Evolutionary conservation across 2,329 filamentous ascomycete species (phyloP).

Genomic region (Apiospora hydei): DNA sequence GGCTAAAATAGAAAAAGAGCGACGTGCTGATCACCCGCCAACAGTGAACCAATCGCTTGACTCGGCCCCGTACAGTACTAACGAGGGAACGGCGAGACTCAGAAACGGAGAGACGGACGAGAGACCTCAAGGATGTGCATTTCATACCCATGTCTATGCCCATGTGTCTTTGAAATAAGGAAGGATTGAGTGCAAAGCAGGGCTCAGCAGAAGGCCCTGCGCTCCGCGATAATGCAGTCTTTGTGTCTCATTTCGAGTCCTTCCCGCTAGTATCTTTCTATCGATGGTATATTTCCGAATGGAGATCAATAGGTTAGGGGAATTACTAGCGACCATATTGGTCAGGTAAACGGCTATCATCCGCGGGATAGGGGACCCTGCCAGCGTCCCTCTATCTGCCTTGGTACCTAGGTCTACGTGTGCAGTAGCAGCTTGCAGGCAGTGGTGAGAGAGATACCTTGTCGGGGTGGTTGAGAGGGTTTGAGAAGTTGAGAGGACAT

Average conservation of each 20-base stretch:
- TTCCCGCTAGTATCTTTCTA: slow-evolving; percentile 17
- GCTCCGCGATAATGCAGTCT: neutral
- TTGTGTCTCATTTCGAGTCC: slow-evolving; percentile 17
- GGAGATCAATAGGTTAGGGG: slow-evolving; percentile 14
- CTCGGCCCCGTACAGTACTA: slow-evolving; percentile 19
- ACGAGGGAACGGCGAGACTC: slow-evolving; percentile 9
- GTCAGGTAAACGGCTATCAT: slow-evolving; percentile 3
- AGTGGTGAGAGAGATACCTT: neutral
- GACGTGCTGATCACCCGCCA: slow-evolving; percentile 15
- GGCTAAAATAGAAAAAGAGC: neutral
- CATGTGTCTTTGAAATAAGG: slow-evolving; percentile 7
- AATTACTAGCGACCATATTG: neutral
- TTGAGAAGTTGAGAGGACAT: slow-evolving; percentile 7
- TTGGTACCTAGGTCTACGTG: neutral
- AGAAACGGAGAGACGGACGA: neutral
- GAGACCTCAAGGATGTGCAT: slow-evolving; percentile 4
- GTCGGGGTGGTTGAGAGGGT: neutral
- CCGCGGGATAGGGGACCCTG: slow-evolving; percentile 10
- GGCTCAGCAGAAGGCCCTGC: neutral
- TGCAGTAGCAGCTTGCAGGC: neutral
- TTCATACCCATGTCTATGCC: neutral
- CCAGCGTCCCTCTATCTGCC: slow-evolving; percentile 14
- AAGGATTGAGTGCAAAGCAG: neutral
- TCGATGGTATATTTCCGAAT: slow-evolving; percentile 21
- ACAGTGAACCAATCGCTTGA: slow-evolving; percentile 9